phyloP scores from a whole-genome alignment of 164 flowering plant genomes.

The Paratinospora sagittata region DNA sequence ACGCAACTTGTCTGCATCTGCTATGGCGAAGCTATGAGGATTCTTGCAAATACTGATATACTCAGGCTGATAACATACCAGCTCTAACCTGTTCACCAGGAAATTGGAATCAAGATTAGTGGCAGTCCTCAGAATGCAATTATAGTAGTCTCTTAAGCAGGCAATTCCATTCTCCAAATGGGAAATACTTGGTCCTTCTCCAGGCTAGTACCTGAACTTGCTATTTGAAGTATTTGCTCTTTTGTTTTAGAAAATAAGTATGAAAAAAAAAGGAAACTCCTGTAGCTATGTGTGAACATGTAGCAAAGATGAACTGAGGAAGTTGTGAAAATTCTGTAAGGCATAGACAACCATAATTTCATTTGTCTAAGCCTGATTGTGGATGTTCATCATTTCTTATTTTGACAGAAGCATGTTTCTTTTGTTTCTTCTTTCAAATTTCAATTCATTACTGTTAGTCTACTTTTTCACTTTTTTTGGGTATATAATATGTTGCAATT shows the following conservation, averaged over 20 bases:
- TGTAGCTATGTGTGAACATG: neutral
- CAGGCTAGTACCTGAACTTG: neutral
- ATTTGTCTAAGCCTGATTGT: neutral
- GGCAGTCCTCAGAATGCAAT: neutral
- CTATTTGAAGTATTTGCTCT: neutral
- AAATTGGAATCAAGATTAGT: conserved; percentile 1
- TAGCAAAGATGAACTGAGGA: neutral
- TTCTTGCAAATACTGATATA: neutral
- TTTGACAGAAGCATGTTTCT: neutral
- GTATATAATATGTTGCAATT: no score
- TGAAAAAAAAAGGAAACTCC: neutral
- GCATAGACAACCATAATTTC: neutral
- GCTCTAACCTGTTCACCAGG: neutral
- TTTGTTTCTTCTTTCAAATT: neutral
- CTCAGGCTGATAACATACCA: neutral
- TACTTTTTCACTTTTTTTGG: no score
- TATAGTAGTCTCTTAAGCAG: neutral
- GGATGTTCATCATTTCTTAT: neutral
- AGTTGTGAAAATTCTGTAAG: neutral
- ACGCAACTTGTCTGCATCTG: conserved; percentile 35
- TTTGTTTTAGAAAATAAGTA: neutral
- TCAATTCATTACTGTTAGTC: neutral
- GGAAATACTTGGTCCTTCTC: neutral
- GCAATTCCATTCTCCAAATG: neutral
- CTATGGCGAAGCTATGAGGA: conserved; percentile 57